These are phyloP conservation scores for Dothidotthia symphoricarpi DNA, from an alignment of 2,329 filamentous ascomycete species.

Conservation along the genomic window DNA sequence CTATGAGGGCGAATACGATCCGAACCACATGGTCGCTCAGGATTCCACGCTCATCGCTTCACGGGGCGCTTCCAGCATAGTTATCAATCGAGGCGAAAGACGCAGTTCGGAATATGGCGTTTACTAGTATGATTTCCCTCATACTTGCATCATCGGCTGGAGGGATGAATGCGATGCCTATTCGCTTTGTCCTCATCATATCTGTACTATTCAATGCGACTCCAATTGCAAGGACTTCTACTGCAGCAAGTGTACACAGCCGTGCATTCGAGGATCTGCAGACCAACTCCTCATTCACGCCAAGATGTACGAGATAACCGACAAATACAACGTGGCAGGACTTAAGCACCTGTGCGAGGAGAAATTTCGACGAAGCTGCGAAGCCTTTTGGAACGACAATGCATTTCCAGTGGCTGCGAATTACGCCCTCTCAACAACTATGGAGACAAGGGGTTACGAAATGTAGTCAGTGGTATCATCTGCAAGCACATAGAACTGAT, in stretches of 20 bases:
- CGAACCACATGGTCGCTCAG: background rate
- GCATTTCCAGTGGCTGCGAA: constrained; percentile 25
- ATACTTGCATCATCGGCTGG: too few relatives aligned
- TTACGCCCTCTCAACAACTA: constrained; percentile 21
- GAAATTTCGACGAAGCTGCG: constrained; percentile 9
- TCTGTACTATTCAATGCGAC: background rate
- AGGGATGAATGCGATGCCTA: too few relatives aligned
- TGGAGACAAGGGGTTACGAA: constrained; percentile 22
- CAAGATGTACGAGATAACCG: constrained; percentile 8
- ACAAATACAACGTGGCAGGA: constrained; percentile 6
- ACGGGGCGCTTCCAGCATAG: too few relatives aligned
- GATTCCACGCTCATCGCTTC: too few relatives aligned
- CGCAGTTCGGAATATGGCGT: too few relatives aligned
- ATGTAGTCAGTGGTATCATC: too few relatives aligned
- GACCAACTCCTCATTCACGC: constrained; percentile 3
- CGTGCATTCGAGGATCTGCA: background rate
- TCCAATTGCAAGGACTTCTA: background rate
- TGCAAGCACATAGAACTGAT: too few relatives aligned
- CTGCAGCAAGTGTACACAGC: background rate
- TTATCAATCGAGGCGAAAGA: too few relatives aligned
- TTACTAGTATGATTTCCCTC: too few relatives aligned
- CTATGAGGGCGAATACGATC: constrained; percentile 18
- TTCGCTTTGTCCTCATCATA: background rate
- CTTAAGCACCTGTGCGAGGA: constrained; percentile 7
- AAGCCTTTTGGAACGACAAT: constrained; percentile 13